A percentile compares a stretch with the other conserved stretches of the same genome.
Evolutionary conservation across 106 monocot genomes (phyloP).

Genomic region (Dioscorea zingiberensis): DNA sequence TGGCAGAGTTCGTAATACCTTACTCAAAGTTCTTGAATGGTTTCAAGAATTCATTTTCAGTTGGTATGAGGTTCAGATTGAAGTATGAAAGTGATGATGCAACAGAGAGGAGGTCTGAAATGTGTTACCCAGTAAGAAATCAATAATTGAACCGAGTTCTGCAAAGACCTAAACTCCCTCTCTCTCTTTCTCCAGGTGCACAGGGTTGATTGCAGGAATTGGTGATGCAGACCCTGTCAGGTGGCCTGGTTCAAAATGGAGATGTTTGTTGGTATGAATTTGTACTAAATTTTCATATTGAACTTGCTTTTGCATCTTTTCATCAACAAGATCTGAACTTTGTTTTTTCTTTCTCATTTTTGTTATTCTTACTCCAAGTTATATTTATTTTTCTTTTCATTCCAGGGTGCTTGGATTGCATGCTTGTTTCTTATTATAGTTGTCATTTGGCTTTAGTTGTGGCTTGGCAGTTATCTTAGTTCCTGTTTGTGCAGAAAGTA

Average conservation of each 20-base stretch:
- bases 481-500: too few species aligned
- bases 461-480: too few species aligned
- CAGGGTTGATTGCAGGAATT: slow-evolving; percentile 50
- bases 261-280: slow-evolving; percentile 51
- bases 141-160: neutral
- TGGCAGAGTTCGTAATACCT: slow-evolving; percentile 63
- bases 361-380: too few species aligned
- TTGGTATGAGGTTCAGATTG: slow-evolving; percentile 56
- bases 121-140: neutral
- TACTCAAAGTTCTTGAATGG: slow-evolving; percentile 54
- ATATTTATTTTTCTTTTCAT: too few species aligned
- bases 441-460: too few species aligned
- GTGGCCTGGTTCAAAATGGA: slow-evolving; percentile 93
- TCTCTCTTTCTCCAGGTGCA: slow-evolving; percentile 18
- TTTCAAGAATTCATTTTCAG: slow-evolving; percentile 50
- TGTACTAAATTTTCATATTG: too few species aligned
- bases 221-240: slow-evolving; percentile 59
- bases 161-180: neutral
- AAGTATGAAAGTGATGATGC: slow-evolving; percentile 70
- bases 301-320: too few species aligned
- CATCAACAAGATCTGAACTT: too few species aligned
- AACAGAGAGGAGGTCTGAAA: slow-evolving; percentile 65
- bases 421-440: too few species aligned
- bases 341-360: too few species aligned
- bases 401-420: too few species aligned